A percentile compares a stretch with the other conserved stretches of the same genome.
Evolutionary conservation across 2,329 filamentous ascomycete genomes (phyloP).

Genomic region (Emydomyces testavorans): DNA sequence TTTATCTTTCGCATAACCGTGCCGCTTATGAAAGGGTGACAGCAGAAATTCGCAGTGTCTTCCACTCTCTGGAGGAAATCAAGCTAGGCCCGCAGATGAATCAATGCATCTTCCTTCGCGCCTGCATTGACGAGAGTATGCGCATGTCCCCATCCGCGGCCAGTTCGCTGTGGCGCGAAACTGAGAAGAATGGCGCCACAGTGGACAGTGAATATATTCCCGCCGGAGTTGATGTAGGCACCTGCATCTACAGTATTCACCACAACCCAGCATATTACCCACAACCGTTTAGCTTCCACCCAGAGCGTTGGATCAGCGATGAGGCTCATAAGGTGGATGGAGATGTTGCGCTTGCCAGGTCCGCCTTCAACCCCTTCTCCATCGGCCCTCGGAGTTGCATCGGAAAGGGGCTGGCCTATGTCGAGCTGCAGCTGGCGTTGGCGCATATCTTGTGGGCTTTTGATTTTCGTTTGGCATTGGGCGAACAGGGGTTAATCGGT

Average conservation of each 20-base stretch:
- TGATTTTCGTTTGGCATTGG: conserved; percentile 22
- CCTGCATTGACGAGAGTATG: conserved; percentile 31
- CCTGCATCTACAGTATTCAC: conserved; percentile 25
- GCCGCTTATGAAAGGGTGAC: conserved; percentile 22
- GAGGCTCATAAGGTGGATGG: background rate
- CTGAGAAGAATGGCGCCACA: conserved; percentile 19
- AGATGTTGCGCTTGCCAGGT: conserved; percentile 38
- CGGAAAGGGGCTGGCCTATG: conserved; percentile 35
- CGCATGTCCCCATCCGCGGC: conserved; percentile 24
- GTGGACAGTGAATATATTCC: conserved; percentile 27
- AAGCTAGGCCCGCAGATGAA: conserved; percentile 24
- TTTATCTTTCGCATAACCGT: conserved; percentile 31
- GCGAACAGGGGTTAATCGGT: background rate
- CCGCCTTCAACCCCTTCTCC: conserved; percentile 24
- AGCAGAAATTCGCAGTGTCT: conserved; percentile 26
- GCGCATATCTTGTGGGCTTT: conserved; percentile 31
- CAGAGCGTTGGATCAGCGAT: conserved; percentile 28
- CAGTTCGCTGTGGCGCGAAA: conserved; percentile 22
- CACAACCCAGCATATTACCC: conserved; percentile 25
- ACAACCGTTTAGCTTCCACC: conserved; percentile 22
- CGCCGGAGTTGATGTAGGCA: conserved; percentile 23
- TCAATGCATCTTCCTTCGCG: conserved; percentile 31
- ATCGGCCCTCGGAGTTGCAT: conserved; percentile 35
- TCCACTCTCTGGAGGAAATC: conserved; percentile 15
- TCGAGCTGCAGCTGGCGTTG: conserved; percentile 33